phyloP scores from a whole-genome alignment of 2,329 filamentous ascomycete species.

The Lachnellula cervina region DNA sequence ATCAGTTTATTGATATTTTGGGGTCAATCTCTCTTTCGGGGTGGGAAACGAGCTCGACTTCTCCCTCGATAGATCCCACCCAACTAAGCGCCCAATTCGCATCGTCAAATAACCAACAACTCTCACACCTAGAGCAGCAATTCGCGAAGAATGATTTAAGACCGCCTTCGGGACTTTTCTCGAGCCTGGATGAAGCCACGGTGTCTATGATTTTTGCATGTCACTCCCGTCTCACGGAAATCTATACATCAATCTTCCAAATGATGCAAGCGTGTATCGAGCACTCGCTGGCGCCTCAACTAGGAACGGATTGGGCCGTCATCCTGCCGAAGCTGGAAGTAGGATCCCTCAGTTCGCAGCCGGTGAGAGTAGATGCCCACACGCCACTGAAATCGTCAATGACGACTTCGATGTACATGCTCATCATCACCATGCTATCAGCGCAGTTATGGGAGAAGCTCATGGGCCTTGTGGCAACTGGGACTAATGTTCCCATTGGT shows the following conservation, averaged over 20 bases:
- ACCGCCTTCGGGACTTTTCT: background rate
- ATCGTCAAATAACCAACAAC: background rate
- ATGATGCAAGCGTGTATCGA: constrained; percentile 10
- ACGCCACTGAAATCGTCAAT: background rate
- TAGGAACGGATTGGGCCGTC: background rate
- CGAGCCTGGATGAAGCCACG: constrained; percentile 3
- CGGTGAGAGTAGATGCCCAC: constrained; percentile 5
- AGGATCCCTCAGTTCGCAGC: background rate
- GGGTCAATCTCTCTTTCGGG: background rate
- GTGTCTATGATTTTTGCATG: constrained; percentile 5
- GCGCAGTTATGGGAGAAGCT: constrained; percentile 1
- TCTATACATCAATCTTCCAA: constrained; percentile 5
- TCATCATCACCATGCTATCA: constrained; percentile 7
- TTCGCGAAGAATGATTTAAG: background rate
- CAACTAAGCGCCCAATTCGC: too few relatives aligned
- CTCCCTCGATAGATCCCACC: background rate
- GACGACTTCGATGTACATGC: constrained; percentile 6
- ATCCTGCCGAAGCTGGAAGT: constrained; percentile 7
- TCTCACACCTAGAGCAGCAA: background rate
- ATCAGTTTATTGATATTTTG: constrained; percentile 1
- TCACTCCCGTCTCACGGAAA: constrained; percentile 5
- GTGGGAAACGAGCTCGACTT: background rate
- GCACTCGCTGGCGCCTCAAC: background rate
- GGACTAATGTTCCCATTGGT: background rate
- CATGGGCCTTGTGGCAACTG: constrained; percentile 5